Percentiles rank a stretch among this genome's conserved stretches.
phyloP scores from a whole-genome alignment of 2,329 filamentous ascomycete species.

The Penicillium rolfsii region DNA sequence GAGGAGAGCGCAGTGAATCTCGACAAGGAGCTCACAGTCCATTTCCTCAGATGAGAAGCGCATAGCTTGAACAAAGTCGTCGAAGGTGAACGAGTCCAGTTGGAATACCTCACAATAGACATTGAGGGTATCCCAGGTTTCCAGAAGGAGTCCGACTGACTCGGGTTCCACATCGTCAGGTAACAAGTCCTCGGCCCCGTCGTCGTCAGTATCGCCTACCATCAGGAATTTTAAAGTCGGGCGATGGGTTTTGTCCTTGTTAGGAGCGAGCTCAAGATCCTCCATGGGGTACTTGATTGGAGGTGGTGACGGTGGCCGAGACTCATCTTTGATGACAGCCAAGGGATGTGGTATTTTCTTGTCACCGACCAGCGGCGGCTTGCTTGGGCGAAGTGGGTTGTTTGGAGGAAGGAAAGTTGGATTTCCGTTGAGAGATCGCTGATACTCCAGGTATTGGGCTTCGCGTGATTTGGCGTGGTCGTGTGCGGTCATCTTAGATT shows the following conservation, averaged over 20 bases:
- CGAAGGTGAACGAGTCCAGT: constrained; percentile 95
- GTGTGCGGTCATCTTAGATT: constrained; percentile 56
- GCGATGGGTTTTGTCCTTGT: constrained; percentile 64
- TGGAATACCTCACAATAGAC: constrained; percentile 96
- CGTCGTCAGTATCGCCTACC: constrained; percentile 60
- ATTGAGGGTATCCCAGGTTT: constrained; percentile 95
- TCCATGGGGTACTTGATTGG: constrained; percentile 94
- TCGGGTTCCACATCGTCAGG: constrained; percentile 69
- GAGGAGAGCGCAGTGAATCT: constrained; percentile 87
- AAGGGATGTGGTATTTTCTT: constrained; percentile 41
- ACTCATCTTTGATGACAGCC: constrained; percentile 52
- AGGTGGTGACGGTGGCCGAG: constrained; percentile 67
- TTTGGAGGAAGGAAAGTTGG: constrained; percentile 44
- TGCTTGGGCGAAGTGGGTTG: constrained; percentile 37
- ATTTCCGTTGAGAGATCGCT: constrained; percentile 50
- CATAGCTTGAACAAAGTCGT: constrained; percentile 91
- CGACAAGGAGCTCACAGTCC: constrained; percentile 82
- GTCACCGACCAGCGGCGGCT: constrained; percentile 37
- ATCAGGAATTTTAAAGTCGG: constrained; percentile 79
- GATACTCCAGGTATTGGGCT: constrained; percentile 54
- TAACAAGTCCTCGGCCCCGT: constrained; percentile 52
- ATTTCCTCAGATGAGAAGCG: constrained; percentile 72
- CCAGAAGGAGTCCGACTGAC: constrained; percentile 81
- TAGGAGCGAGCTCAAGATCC: constrained; percentile 78
- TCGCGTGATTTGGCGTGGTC: constrained; percentile 53